A percentile compares a stretch with the other conserved stretches of the same genome.
phyloP scores from a whole-genome alignment of 306 rosid genomes.

The Cercis canadensis region DNA sequence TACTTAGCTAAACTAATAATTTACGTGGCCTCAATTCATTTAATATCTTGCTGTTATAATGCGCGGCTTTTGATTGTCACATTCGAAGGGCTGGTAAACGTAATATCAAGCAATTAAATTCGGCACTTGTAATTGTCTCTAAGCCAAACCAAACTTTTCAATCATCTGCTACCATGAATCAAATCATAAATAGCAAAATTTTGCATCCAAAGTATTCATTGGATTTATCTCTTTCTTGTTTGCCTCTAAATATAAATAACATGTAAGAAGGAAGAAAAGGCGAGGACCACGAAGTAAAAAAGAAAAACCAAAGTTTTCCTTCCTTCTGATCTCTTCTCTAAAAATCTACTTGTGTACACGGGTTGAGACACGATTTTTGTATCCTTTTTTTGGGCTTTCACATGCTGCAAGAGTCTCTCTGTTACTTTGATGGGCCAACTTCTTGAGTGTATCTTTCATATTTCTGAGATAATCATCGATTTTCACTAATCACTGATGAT shows the following conservation, averaged over 20 bases:
- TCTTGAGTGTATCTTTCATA: no score
- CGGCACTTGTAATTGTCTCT: conserved; percentile 15
- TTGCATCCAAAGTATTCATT: neutral
- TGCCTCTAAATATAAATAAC: no score
- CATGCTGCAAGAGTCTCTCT: no score
- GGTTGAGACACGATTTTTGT: no score
- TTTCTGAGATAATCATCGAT: no score
- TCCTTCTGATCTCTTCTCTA: neutral
- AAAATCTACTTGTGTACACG: conserved; percentile 36
- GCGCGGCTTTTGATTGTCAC: conserved; percentile 3
- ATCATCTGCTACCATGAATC: conserved; percentile 13
- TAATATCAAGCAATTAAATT: conserved; percentile 29
- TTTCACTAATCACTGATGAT: no score
- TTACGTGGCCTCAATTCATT: neutral
- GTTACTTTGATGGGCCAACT: no score
- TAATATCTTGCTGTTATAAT: neutral
- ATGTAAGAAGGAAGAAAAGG: no score
- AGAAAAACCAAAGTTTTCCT: neutral
- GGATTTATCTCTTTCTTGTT: neutral
- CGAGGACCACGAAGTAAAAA: no score
- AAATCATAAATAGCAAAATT: conserved; percentile 2
- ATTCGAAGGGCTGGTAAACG: conserved; percentile 7
- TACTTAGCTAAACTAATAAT: neutral
- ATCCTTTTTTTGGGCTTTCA: no score
- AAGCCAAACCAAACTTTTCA: conserved; percentile 12